Evolutionary conservation across 2,329 filamentous ascomycete species (phyloP).

Genomic region (Ophiostoma pallidulum): DNA sequence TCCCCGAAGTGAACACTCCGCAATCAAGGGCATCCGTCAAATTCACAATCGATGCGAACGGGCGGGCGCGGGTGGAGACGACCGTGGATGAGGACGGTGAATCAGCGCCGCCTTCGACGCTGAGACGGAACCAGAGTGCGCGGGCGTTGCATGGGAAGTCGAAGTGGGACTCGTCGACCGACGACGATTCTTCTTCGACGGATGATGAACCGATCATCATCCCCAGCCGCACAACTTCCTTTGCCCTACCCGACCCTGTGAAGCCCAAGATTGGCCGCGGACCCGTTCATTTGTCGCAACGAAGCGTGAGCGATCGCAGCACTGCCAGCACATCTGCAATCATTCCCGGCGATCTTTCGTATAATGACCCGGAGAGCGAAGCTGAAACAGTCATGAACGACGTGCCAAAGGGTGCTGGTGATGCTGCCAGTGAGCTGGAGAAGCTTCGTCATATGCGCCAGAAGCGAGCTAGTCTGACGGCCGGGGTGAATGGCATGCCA

Average conservation of each 20-base stretch:
- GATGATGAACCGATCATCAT: conserved; percentile 59
- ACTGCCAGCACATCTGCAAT: conserved; percentile 29
- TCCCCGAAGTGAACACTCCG: conserved; percentile 38
- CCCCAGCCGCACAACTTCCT: conserved; percentile 50
- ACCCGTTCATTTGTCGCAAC: conserved; percentile 34
- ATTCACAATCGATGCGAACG: conserved; percentile 54
- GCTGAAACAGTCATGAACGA: conserved; percentile 49
- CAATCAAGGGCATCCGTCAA: conserved; percentile 47
- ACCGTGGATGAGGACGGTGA: conserved; percentile 32
- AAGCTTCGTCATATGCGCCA: conserved; percentile 46
- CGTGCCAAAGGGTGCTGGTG: conserved; percentile 30
- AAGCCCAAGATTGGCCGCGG: conserved; percentile 36
- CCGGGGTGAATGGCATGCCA: conserved; percentile 1
- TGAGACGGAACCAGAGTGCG: conserved; percentile 16
- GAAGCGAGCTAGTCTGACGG: conserved; percentile 22
- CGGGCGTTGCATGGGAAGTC: conserved; percentile 19
- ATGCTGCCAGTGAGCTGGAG: conserved; percentile 51
- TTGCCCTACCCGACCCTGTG: conserved; percentile 45
- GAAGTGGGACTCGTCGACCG: conserved; percentile 36
- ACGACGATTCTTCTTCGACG: conserved; percentile 45
- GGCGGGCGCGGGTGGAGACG: conserved; percentile 47
- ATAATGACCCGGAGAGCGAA: conserved; percentile 44
- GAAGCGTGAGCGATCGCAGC: conserved; percentile 42
- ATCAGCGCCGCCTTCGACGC: conserved; percentile 11
- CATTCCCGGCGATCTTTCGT: conserved; percentile 20